Percentiles rank a stretch among this genome's conserved stretches.
Conservation (phyloP, 2,329 filamentous ascomycete genomes). For the Hymenoscyphus scutula region DNA sequence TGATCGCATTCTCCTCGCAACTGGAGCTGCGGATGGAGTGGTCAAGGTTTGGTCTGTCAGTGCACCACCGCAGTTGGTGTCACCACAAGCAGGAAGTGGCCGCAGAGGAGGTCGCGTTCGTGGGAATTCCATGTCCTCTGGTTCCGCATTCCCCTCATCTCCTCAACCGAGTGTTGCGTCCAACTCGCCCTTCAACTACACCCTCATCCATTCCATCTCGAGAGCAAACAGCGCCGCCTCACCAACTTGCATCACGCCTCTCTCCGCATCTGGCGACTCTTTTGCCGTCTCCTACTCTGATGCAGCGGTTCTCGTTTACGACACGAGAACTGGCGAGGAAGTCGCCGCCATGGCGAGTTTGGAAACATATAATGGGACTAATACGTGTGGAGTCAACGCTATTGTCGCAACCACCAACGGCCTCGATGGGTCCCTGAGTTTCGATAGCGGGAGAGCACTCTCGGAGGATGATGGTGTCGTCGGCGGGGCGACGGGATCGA, state of each 20-base stretch:
- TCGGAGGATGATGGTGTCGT: slow-evolving; percentile 72
- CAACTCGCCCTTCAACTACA: slow-evolving; percentile 82
- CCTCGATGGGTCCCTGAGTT: slow-evolving; percentile 62
- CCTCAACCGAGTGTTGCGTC: slow-evolving; percentile 87
- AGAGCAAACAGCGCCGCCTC: slow-evolving; percentile 67
- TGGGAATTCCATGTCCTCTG: slow-evolving; percentile 91
- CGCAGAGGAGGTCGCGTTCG: slow-evolving; percentile 75
- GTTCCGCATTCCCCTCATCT: slow-evolving; percentile 84
- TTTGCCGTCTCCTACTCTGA: slow-evolving; percentile 95
- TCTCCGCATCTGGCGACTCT: slow-evolving; percentile 77
- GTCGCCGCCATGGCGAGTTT: slow-evolving; percentile 88
- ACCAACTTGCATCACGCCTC: slow-evolving; percentile 87
- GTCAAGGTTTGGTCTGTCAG: slow-evolving; percentile 95
- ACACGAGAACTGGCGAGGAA: slow-evolving; percentile 83
- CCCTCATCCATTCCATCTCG: slow-evolving; percentile 81
- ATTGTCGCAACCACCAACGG: slow-evolving; percentile 84
- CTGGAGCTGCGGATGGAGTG: slow-evolving; percentile 85
- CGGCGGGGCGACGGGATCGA: slow-evolving; percentile 76
- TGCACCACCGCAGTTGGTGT: slow-evolving; percentile 80
- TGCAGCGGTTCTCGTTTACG: slow-evolving; percentile 85
- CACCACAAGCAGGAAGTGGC: slow-evolving; percentile 66
- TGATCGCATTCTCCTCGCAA: slow-evolving; percentile 86
- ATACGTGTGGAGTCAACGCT: slow-evolving; percentile 80
- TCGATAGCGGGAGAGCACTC: slow-evolving; percentile 61
- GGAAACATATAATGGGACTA: slow-evolving; percentile 89